Conservation (phyloP, 768 basidiomycete genomes). For the Tylopilus vinaceipallidus region DNA sequence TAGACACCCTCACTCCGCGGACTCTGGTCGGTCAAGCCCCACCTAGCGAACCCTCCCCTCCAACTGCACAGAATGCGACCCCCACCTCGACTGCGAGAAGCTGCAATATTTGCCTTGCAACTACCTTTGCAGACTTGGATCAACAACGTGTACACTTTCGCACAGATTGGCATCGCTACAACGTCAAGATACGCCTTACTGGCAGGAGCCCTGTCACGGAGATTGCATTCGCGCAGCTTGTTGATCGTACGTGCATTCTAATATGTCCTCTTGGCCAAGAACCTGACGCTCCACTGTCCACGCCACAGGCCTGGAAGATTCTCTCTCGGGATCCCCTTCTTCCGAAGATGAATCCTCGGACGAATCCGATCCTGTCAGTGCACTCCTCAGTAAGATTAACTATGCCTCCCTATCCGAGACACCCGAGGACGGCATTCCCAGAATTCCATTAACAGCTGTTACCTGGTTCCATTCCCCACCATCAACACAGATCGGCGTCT, state of each 20-base stretch:
- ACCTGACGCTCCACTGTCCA: not conserved
- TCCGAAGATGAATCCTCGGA: conserved; percentile 54
- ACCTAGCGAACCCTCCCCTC: conserved; percentile 31
- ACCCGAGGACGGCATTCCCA: conserved; percentile 39
- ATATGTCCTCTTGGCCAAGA: not conserved
- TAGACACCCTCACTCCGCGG: conserved; percentile 70
- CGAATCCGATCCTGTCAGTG: conserved; percentile 64
- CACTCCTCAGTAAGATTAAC: conserved; percentile 63
- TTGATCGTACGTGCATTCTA: conserved; percentile 65
- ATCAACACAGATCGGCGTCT: conserved; percentile 87
- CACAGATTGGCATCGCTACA: conserved; percentile 98
- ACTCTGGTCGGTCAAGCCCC: conserved; percentile 46
- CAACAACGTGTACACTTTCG: conserved; percentile 86
- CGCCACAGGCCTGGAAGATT: conserved; percentile 69
- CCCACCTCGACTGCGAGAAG: conserved; percentile 40
- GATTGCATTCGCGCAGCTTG: conserved; percentile 67
- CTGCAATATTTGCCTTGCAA: conserved; percentile 73
- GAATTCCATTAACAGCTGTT: conserved; percentile 60
- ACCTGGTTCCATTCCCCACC: conserved; percentile 90
- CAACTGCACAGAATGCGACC: conserved; percentile 32
- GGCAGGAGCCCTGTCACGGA: conserved; percentile 66
- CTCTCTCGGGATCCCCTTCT: conserved; percentile 89
- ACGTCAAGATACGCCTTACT: conserved; percentile 78
- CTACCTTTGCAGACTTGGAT: conserved; percentile 67
- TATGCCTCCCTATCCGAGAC: conserved; percentile 45